phyloP scores from a whole-genome alignment of 139 green algal species.

The Edaphochlamys debaryana region DNA sequence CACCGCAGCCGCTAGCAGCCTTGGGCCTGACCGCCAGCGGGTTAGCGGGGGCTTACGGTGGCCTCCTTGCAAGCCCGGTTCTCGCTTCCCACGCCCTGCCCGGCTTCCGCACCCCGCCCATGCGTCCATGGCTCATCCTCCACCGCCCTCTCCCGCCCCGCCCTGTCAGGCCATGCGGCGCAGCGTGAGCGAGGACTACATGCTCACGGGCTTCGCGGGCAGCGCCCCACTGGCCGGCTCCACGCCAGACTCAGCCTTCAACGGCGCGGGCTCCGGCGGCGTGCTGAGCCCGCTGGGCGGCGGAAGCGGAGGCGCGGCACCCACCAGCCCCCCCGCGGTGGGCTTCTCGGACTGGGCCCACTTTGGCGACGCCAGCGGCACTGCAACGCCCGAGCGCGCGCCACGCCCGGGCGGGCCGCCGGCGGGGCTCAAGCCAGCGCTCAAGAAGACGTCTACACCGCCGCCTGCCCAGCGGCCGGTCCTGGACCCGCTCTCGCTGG shows the following conservation, averaged over 20 bases:
- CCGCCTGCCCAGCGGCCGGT: not conserved
- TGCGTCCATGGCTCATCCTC: not conserved
- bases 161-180: not conserved
- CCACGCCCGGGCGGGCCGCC: not conserved
- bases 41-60: too few relatives aligned
- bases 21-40: too few relatives aligned
- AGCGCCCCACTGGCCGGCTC: too few relatives aligned
- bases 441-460: not conserved
- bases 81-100: too few relatives aligned
- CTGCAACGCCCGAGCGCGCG: not conserved
- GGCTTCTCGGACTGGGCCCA: constrained; percentile 15
- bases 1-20: too few relatives aligned
- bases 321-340: not conserved
- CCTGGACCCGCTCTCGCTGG: constrained; percentile 7
- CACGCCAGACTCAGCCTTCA: too few relatives aligned
- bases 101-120: too few relatives aligned
- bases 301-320: too few relatives aligned
- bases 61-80: too few relatives aligned
- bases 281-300: too few relatives aligned
- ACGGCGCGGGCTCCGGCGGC: too few relatives aligned
- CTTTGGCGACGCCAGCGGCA: not conserved
- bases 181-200: constrained; percentile 23
- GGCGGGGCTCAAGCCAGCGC: constrained; percentile 11
- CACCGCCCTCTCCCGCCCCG: too few relatives aligned
- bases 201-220: not conserved